Evolutionary conservation across 345 rosid genomes (phyloP).

Genomic region (Schrenkiella parvula): DNA sequence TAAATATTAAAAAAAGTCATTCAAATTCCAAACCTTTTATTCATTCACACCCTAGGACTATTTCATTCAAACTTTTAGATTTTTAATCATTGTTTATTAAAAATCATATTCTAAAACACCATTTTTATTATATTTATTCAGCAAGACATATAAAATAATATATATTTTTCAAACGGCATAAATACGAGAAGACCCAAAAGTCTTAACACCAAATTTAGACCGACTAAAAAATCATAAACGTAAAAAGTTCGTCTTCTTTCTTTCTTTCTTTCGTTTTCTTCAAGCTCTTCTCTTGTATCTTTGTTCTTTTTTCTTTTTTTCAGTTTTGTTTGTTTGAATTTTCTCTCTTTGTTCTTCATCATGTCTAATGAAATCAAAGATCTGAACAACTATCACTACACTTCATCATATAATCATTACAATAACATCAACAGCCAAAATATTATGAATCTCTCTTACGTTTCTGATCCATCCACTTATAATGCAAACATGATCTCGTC

Average conservation of each 20-base stretch:
- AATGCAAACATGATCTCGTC: slow-evolving; percentile 34
- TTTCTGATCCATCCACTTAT: slow-evolving; percentile 36
- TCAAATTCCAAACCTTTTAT: slow-evolving; percentile 39
- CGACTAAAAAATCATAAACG: slow-evolving; percentile 23
- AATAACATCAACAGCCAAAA: slow-evolving; percentile 8
- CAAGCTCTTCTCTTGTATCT: slow-evolving; percentile 21
- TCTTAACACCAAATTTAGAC: slow-evolving; percentile 21
- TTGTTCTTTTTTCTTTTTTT: neutral
- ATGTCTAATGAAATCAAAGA: slow-evolving; percentile 75
- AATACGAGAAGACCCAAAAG: slow-evolving; percentile 32
- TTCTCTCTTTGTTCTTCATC: slow-evolving; percentile 17
- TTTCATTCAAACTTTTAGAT: slow-evolving; percentile 7
- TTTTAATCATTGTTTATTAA: neutral
- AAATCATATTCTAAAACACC: neutral
- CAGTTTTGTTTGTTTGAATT: neutral
- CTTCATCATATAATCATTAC: slow-evolving; percentile 26
- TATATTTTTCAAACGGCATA: slow-evolving; percentile 32
- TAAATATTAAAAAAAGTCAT: slow-evolving; percentile 9
- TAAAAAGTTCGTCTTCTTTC: slow-evolving; percentile 7
- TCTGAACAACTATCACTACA: slow-evolving; percentile 38
- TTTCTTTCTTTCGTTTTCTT: slow-evolving; percentile 4
- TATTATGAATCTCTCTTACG: slow-evolving; percentile 28
- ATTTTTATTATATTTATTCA: neutral
- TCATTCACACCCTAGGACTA: slow-evolving; percentile 25
- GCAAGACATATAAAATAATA: neutral